Evolutionary conservation across 345 rosid species (phyloP).

Genomic region (Citrus australasica): DNA sequence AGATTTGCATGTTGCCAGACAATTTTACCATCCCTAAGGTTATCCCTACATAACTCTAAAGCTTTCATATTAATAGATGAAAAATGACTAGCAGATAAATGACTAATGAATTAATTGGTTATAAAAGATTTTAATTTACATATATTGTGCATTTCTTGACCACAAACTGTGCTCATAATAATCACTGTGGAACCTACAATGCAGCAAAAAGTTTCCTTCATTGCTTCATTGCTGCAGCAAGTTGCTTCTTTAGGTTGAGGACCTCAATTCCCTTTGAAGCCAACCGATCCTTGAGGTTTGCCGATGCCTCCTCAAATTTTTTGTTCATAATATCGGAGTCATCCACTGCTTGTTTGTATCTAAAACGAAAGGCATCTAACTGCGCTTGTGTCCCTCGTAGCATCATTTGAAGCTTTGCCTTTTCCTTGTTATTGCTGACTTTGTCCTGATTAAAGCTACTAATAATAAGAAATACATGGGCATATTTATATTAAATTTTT

Average conservation of each 20-base stretch:
- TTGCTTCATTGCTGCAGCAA: slow-evolving; percentile 25
- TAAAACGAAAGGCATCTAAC: slow-evolving; percentile 49
- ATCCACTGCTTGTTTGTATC: slow-evolving; percentile 45
- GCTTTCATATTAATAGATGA: no score
- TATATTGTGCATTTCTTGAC: neutral
- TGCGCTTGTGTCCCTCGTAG: slow-evolving; percentile 76
- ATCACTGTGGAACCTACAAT: neutral
- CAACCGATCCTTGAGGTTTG: slow-evolving; percentile 52
- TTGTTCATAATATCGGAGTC: slow-evolving; percentile 56
- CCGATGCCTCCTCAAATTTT: slow-evolving; percentile 63
- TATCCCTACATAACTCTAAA: no score
- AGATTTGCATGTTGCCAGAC: no score
- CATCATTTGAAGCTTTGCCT: slow-evolving; percentile 70
- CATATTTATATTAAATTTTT: no score
- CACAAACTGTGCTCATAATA: neutral
- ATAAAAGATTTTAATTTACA: neutral
- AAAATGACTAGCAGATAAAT: neutral
- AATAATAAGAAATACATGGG: neutral
- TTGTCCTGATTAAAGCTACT: slow-evolving; percentile 35
- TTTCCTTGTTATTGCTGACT: slow-evolving; percentile 40
- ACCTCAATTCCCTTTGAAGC: slow-evolving; percentile 53
- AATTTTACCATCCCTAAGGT: no score
- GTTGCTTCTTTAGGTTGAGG: slow-evolving; percentile 70
- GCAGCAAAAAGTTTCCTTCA: neutral
- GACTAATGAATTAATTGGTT: neutral